phyloP scores from a whole-genome alignment of 140 eudicot genomes.

The Oenanthe javanica region DNA sequence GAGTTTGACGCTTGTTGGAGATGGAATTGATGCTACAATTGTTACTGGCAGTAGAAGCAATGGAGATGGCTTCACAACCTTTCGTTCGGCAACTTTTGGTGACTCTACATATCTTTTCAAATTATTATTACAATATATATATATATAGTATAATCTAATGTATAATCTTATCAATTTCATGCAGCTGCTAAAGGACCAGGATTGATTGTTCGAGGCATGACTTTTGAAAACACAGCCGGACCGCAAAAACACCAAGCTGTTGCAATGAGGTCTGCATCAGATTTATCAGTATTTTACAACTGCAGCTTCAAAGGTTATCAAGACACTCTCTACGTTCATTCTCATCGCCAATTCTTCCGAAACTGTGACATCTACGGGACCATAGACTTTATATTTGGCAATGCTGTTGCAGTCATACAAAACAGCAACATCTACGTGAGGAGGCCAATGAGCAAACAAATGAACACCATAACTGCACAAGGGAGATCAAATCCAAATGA shows the following conservation, averaged over 20 bases:
- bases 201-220: conserved; percentile 41
- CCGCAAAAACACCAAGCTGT: conserved; percentile 63
- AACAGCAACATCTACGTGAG: conserved; percentile 42
- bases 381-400: conserved; percentile 51
- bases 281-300: conserved; percentile 37
- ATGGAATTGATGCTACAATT: conserved; percentile 58
- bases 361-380: conserved; percentile 51
- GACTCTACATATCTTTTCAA: conserved; percentile 3
- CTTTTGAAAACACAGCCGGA: conserved; percentile 62
- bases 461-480: conserved; percentile 61
- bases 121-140: background rate
- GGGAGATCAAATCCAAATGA: conserved; percentile 37
- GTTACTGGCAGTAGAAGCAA: conserved; percentile 36
- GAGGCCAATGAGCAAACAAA: conserved; percentile 41
- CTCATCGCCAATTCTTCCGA: conserved; percentile 53
- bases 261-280: conserved; percentile 51
- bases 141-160: background rate
- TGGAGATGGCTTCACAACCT: conserved; percentile 57
- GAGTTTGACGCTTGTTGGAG: conserved; percentile 62
- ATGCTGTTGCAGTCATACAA: conserved; percentile 50
- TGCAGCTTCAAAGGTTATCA: conserved; percentile 59
- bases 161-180: background rate
- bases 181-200: conserved; percentile 48
- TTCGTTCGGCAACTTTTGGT: conserved; percentile 70
- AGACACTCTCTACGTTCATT: conserved; percentile 54